Evolutionary conservation across 2,329 filamentous ascomycete species (phyloP), one percentile per base, ranked within the genome.

Genomic region (Penicillium expansum): DNA sequence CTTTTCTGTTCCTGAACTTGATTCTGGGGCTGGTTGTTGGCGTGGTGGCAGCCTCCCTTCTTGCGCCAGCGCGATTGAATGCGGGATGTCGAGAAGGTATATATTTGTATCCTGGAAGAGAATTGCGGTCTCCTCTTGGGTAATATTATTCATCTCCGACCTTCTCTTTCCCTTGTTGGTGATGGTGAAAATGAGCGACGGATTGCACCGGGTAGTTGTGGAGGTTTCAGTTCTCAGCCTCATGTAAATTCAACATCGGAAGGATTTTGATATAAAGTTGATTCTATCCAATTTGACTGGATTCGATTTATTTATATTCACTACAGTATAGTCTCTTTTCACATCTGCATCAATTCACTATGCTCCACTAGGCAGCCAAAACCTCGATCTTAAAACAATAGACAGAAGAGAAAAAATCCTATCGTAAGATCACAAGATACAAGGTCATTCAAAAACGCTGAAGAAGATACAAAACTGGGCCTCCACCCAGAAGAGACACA

Each of bases 51-150:
- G 20, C 39, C 60, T 68, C 20, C 71, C 73, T 69, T 86, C 73
- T 69, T 87, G 85, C 6, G 81, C 83, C 7, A 74, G 64, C 18
- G 77, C 74, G 54, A 87, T 85, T 1, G 85, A 86, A 5, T 67
- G 68, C 2, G 85, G 84, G 10, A 86, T 80, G 64, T 87, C 85
- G 30, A 87, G 64, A 20, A 87, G 69, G 16, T 79, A 79, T 32
- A 82, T 65, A 5, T 77, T 78, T 8, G 69, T 57, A 4, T 74
- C 65, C 57, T 81, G 76, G 67, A 82, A 85, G 42, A 87, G 72
- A 38, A 86, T 79, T 14, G 73, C 62, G 18, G 70, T 65, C 13
- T 53, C 33, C 37, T 56, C 29, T 5, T 10, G 9, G 7, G 6
- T 35, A 14, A 8, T 22, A 30, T 14, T 42, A 51, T 13, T 33